phyloP scores from a whole-genome alignment of 495 filamentous ascomycete genomes.

The Melanomma pulvis-pyrius region DNA sequence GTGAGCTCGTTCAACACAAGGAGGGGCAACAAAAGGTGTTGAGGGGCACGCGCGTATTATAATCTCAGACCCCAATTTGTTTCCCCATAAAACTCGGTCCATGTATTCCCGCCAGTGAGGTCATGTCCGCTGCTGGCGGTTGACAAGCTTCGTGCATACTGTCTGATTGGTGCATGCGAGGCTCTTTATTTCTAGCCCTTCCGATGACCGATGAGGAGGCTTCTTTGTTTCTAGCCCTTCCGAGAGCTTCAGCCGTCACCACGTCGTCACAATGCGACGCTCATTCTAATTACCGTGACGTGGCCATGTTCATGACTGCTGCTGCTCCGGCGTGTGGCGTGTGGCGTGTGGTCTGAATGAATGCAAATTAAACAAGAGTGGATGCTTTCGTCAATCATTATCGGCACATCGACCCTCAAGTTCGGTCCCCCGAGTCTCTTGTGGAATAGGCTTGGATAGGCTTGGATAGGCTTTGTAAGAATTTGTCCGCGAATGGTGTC shows the following conservation, averaged over 20 bases:
- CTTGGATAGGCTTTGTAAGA: conserved; percentile 4
- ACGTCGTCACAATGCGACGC: conserved; percentile 2
- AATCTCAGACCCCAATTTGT: conserved; percentile 7
- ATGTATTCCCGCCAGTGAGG: conserved; percentile 33
- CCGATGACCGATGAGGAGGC: not conserved
- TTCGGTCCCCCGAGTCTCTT: not conserved
- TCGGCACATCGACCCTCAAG: too few species aligned
- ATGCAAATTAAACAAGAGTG: not conserved
- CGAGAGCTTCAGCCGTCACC: conserved; percentile 9
- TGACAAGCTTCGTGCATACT: conserved; percentile 6
- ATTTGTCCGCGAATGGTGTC: conserved; percentile 20
- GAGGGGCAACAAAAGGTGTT: conserved; percentile 15
- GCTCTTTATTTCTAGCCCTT: not conserved
- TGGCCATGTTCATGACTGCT: not conserved
- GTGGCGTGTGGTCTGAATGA: not conserved
- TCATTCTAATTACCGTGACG: not conserved
- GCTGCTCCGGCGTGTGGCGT: not conserved
- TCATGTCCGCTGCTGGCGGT: conserved; percentile 21
- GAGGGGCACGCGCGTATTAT: conserved; percentile 28
- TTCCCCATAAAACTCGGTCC: conserved; percentile 14
- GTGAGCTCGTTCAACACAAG: not conserved
- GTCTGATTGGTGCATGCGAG: conserved; percentile 20
- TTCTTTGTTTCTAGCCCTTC: conserved; percentile 11
- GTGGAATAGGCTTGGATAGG: not conserved
- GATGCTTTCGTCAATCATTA: too few species aligned